Conservation (phyloP, 2,329 filamentous ascomycete genomes). For the Neophaeococcomyces aloes region DNA sequence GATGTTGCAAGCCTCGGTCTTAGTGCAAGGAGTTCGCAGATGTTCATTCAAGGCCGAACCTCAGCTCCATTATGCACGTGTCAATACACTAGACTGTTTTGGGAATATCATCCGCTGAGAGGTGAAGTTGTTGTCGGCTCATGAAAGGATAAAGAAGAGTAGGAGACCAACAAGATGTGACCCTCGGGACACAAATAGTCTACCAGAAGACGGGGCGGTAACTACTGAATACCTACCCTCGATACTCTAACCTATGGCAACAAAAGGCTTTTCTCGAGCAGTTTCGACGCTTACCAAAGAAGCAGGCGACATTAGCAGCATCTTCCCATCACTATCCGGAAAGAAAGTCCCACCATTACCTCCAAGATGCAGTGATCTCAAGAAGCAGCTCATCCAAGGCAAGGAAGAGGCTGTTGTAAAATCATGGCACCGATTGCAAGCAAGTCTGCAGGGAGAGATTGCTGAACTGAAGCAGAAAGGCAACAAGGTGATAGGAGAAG, state of each 20-base stretch:
- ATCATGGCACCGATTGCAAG: conserved; percentile 35
- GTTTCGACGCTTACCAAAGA: conserved; percentile 26
- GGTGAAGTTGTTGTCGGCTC: background rate
- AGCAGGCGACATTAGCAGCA: conserved; percentile 38
- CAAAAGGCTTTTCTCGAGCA: conserved; percentile 3
- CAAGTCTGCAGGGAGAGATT: conserved; percentile 31
- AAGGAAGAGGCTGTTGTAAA: conserved; percentile 30
- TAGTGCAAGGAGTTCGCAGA: no score
- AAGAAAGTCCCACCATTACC: conserved; percentile 34
- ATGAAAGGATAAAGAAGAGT: conserved; percentile 1
- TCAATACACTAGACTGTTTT: background rate
- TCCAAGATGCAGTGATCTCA: conserved; percentile 33
- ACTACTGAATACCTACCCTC: no score
- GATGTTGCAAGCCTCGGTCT: no score
- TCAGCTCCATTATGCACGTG: background rate
- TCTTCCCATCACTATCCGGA: conserved; percentile 39
- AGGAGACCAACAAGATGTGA: background rate
- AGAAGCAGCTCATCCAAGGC: conserved; percentile 28
- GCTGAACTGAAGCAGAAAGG: conserved; percentile 32
- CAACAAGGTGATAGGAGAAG: conserved; percentile 35
- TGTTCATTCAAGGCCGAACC: no score
- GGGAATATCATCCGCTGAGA: background rate
- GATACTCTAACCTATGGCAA: background rate
- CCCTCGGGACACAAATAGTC: background rate
- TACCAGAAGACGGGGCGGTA: background rate